These are phyloP conservation scores for Hymenoscyphus salicellus DNA, from an alignment of 2,329 filamentous ascomycete species.

Conservation along the genomic window DNA sequence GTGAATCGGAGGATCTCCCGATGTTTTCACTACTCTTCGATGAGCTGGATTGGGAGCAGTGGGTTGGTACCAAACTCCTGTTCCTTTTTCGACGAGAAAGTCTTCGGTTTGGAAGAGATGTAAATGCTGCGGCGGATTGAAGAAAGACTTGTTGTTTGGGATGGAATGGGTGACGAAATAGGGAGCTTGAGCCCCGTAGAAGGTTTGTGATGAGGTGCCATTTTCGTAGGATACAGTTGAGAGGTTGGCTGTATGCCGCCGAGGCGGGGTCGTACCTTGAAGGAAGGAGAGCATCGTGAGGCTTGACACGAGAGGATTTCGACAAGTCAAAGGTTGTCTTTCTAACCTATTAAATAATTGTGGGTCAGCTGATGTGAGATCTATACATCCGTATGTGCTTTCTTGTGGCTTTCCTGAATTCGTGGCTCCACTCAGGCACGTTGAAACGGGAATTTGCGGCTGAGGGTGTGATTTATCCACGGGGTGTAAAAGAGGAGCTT, in stretches of 20 bases:
- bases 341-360: too few relatives aligned
- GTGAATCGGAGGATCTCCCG: conserved; percentile 1
- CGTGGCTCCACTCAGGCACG: too few relatives aligned
- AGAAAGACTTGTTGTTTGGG: conserved; percentile 11
- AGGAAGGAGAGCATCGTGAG: conserved; percentile 3
- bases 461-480: too few relatives aligned
- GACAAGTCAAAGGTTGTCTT: too few relatives aligned
- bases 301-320: neutral
- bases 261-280: neutral
- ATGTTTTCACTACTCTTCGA: conserved; percentile 5
- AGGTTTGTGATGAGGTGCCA: conserved; percentile 13
- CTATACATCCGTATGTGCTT: too few relatives aligned
- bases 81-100: conserved; percentile 12
- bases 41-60: conserved; percentile 8
- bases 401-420: too few relatives aligned
- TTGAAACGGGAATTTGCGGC: too few relatives aligned
- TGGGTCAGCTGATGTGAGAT: too few relatives aligned
- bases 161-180: conserved; percentile 14
- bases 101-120: conserved; percentile 17
- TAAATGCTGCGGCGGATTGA: conserved; percentile 12
- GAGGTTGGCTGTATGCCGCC: conserved; percentile 11
- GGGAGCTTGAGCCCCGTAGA: conserved; percentile 9
- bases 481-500: too few relatives aligned
- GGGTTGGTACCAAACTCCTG: conserved; percentile 15
- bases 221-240: conserved; percentile 14